Conservation (phyloP, 192 early-diverging fungal species). For the Entophlyctis luteolus region DNA sequence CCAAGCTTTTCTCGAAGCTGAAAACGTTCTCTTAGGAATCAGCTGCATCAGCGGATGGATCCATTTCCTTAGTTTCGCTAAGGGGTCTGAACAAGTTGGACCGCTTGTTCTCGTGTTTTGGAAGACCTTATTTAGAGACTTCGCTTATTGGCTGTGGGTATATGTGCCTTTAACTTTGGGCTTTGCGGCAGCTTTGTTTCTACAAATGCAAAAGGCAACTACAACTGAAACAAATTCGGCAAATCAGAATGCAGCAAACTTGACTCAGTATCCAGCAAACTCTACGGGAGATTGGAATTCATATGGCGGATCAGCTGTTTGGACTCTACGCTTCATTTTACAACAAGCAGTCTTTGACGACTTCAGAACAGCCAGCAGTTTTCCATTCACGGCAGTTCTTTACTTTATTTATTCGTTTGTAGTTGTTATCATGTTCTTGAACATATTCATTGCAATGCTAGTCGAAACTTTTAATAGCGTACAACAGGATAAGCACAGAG, state of each 20-base stretch:
- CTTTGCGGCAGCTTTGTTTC: conserved; percentile 15
- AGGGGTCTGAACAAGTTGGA: conserved; percentile 9
- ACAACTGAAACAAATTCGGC: not conserved
- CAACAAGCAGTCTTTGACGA: conserved; percentile 15
- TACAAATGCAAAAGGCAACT: conserved; percentile 19
- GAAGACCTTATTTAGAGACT: conserved; percentile 1
- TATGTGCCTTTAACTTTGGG: not conserved
- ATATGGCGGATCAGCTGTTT: conserved; percentile 1
- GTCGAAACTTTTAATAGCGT: conserved; percentile 12
- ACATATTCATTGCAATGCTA: conserved; percentile 26
- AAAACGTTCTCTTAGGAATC: conserved; percentile 20
- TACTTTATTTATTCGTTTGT: conserved; percentile 7
- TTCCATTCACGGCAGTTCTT: not conserved
- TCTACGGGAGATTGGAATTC: conserved; percentile 18
- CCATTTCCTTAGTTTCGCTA: conserved; percentile 18
- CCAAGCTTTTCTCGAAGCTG: not conserved
- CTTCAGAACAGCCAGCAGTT: not conserved
- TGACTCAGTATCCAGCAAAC: too few species aligned
- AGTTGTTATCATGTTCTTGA: conserved; percentile 6
- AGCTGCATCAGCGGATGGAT: conserved; percentile 7
- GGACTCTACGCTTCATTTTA: conserved; percentile 16
- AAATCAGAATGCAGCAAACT: too few species aligned
- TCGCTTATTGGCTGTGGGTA: conserved; percentile 3
- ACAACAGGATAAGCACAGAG: not conserved
- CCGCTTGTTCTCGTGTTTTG: conserved; percentile 19